These are phyloP conservation scores for Ramularia collo-cygni DNA, from an alignment of 2,329 filamentous ascomycete species.

Conservation along the genomic window DNA sequence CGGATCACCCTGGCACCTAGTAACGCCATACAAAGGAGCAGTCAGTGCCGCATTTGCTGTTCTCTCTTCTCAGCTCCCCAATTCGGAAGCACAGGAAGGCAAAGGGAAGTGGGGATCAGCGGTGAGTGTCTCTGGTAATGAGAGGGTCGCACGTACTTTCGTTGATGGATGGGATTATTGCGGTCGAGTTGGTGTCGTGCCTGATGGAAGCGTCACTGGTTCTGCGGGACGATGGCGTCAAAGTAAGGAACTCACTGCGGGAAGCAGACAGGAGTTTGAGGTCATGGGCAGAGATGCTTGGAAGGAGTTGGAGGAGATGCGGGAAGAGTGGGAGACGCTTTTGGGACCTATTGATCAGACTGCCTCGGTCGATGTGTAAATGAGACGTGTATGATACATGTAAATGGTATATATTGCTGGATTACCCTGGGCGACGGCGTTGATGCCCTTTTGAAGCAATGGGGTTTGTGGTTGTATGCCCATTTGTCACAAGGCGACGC, in stretches of 20 bases:
- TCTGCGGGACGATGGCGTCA: constrained; percentile 52
- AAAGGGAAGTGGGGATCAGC: constrained; percentile 79
- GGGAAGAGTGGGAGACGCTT: constrained; percentile 33
- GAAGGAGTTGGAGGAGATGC: constrained; percentile 32
- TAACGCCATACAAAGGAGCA: constrained; percentile 70
- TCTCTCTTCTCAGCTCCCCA: constrained; percentile 59
- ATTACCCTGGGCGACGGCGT: too few species aligned
- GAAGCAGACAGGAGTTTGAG: constrained; percentile 65
- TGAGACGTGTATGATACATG: too few species aligned
- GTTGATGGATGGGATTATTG: constrained; percentile 76
- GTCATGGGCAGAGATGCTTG: constrained; percentile 53
- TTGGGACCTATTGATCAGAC: constrained; percentile 32
- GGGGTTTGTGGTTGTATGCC: too few species aligned
- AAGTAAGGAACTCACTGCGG: constrained; percentile 52
- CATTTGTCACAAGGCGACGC: too few species aligned
- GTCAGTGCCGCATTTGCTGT: constrained; percentile 71
- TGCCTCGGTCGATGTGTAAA: background rate
- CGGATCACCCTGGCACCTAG: constrained; percentile 82
- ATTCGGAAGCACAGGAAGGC: constrained; percentile 42
- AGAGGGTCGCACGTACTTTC: constrained; percentile 64
- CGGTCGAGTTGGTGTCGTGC: constrained; percentile 47
- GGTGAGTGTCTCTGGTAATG: constrained; percentile 51
- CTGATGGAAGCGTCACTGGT: constrained; percentile 34
- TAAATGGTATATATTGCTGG: too few species aligned
- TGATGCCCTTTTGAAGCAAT: too few species aligned